phyloP scores from a whole-genome alignment of 495 filamentous ascomycete genomes.

The Aspergillus olivimuriae region DNA sequence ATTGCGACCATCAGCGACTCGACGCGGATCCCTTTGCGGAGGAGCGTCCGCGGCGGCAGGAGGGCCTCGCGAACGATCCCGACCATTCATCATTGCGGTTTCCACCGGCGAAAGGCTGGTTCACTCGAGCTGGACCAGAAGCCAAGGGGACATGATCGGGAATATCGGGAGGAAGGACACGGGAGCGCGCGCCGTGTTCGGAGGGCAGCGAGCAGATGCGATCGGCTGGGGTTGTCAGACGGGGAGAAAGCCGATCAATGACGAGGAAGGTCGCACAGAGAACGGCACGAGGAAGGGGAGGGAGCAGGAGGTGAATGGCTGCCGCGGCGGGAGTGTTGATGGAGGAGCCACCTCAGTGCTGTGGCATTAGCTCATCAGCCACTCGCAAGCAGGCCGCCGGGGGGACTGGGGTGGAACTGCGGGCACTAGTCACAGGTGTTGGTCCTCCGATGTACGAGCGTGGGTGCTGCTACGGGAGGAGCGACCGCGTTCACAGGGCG shows the following conservation, averaged over 20 bases:
- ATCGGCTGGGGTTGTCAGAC: background rate
- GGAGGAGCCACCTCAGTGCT: constrained; percentile 3
- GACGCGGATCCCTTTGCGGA: constrained; percentile 24
- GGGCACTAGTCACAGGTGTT: constrained; percentile 11
- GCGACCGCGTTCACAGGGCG: too few relatives aligned
- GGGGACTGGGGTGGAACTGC: constrained; percentile 15
- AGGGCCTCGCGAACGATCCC: constrained; percentile 30
- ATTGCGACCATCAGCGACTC: constrained; percentile 29
- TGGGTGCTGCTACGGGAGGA: too few relatives aligned
- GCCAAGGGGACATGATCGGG: constrained; percentile 37
- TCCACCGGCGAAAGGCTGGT: constrained; percentile 15
- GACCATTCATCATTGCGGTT: constrained; percentile 31
- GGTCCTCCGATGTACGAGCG: too few relatives aligned
- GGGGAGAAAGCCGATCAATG: background rate
- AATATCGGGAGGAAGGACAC: constrained; percentile 13
- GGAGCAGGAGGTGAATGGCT: background rate
- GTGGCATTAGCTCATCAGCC: constrained; percentile 23
- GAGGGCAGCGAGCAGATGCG: constrained; percentile 5
- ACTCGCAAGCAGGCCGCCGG: constrained; percentile 8
- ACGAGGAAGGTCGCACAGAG: background rate
- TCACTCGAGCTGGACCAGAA: constrained; percentile 22
- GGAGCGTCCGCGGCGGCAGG: constrained; percentile 18
- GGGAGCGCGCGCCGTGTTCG: constrained; percentile 12
- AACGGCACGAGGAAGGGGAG: background rate
- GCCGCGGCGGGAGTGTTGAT: constrained; percentile 3